Percentiles rank a stretch among this genome's conserved stretches.
Evolutionary conservation across 306 rosid species (phyloP).

Genomic region (Vicia faba): DNA sequence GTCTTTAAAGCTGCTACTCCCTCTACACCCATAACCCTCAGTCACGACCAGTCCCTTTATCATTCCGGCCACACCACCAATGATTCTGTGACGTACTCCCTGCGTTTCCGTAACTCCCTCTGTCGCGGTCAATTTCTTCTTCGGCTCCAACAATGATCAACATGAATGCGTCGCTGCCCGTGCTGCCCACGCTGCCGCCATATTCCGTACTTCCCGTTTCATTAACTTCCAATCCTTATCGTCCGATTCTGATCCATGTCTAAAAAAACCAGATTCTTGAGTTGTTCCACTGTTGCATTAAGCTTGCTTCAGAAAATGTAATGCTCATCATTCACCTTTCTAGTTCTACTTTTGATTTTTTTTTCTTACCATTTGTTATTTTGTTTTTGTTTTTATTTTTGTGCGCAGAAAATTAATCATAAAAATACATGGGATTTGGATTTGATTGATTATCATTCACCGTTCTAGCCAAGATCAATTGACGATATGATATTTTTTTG

Average conservation of each 20-base stretch:
- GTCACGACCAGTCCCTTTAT: too few species aligned
- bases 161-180: slow-evolving; percentile 75
- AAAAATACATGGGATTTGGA: slow-evolving; percentile 85
- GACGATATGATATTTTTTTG: too few species aligned
- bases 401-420: slow-evolving; percentile 84
- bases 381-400: too few species aligned
- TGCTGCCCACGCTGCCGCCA: slow-evolving; percentile 64
- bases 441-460: slow-evolving; percentile 84
- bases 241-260: slow-evolving; percentile 38
- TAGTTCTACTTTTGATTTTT: background rate
- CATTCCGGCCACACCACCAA: too few species aligned
- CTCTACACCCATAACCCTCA: too few species aligned
- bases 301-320: slow-evolving; percentile 83
- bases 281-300: slow-evolving; percentile 76
- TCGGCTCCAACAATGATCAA: slow-evolving; percentile 75
- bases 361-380: background rate
- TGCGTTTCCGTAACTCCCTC: too few species aligned
- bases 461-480: too few species aligned
- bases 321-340: background rate
- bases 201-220: slow-evolving; percentile 48
- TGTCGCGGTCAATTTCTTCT: slow-evolving; percentile 59
- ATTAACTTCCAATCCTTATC: slow-evolving; percentile 36
- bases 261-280: slow-evolving; percentile 70
- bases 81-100: too few species aligned
- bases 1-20: too few species aligned